Evolutionary conservation across 176 grass and related monocot genomes (phyloP).

Genomic region (Musa troglodytarum): DNA sequence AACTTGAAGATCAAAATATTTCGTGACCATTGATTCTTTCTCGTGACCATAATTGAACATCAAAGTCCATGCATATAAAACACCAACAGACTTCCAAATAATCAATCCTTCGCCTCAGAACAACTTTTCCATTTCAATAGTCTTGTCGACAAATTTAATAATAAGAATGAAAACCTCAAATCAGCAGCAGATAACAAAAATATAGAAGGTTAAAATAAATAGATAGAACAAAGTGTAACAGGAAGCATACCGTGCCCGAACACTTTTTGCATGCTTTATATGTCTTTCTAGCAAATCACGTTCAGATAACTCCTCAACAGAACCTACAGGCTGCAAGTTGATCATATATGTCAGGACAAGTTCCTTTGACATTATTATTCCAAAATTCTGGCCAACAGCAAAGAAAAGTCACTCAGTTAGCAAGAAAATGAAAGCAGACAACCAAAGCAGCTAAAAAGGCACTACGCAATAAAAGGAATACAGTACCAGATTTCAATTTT

Average conservation of each 20-base stretch:
- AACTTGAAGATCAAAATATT: neutral
- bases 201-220: neutral
- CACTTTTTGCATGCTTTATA: constrained; percentile 45
- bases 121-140: neutral
- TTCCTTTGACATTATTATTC: neutral
- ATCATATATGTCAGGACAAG: neutral
- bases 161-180: neutral
- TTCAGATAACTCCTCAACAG: constrained; percentile 32
- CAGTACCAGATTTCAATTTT: neutral
- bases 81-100: neutral
- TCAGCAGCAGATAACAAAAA: neutral
- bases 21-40: neutral
- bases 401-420: neutral
- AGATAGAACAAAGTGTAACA: neutral
- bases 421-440: neutral
- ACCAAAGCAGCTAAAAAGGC: neutral
- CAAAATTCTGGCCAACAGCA: neutral
- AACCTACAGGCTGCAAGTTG: constrained; percentile 32
- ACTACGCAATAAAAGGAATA: neutral
- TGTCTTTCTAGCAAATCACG: constrained; percentile 44
- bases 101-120: neutral
- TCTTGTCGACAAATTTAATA: neutral
- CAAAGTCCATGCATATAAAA: neutral
- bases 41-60: neutral
- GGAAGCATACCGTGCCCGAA: constrained; percentile 37